Conservation (phyloP, 2,329 filamentous ascomycete species). For the Ophiostoma ips region DNA sequence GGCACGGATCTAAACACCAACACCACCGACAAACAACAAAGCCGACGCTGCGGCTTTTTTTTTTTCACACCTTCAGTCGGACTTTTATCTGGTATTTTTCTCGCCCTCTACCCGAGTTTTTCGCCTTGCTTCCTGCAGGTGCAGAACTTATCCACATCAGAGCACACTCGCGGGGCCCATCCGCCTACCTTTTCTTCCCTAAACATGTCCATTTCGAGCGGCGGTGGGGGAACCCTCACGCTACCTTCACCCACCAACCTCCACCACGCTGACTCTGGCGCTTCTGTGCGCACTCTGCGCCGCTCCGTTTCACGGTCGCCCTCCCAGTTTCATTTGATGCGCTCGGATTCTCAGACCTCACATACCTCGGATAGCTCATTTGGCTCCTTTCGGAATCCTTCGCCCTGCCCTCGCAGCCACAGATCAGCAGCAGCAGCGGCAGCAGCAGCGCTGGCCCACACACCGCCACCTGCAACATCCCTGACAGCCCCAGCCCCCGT, state of each 20-base stretch:
- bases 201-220: constrained; percentile 44
- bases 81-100: not conserved
- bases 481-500: constrained; percentile 4
- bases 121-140: not conserved
- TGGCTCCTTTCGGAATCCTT: constrained; percentile 41
- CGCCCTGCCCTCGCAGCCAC: constrained; percentile 28
- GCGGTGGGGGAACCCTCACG: constrained; percentile 63
- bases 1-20: not conserved
- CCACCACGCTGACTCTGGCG: constrained; percentile 68
- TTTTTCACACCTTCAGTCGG: not conserved
- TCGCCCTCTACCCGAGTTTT: not conserved
- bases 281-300: constrained; percentile 64
- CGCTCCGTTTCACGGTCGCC: constrained; percentile 88
- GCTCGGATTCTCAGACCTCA: constrained; percentile 33
- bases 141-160: constrained; percentile 1
- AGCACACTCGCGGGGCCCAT: not conserved
- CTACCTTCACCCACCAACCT: constrained; percentile 74
- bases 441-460: constrained; percentile 12
- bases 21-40: not conserved
- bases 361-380: constrained; percentile 35
- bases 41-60: not conserved
- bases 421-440: not conserved
- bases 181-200: not conserved
- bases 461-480: constrained; percentile 5
- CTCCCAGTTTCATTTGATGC: constrained; percentile 63